Evolutionary conservation across 1,139 yeast species (phyloP), one percentile per base, ranked within the genome.

Genomic region (Suhomyces bolitotheri): DNA sequence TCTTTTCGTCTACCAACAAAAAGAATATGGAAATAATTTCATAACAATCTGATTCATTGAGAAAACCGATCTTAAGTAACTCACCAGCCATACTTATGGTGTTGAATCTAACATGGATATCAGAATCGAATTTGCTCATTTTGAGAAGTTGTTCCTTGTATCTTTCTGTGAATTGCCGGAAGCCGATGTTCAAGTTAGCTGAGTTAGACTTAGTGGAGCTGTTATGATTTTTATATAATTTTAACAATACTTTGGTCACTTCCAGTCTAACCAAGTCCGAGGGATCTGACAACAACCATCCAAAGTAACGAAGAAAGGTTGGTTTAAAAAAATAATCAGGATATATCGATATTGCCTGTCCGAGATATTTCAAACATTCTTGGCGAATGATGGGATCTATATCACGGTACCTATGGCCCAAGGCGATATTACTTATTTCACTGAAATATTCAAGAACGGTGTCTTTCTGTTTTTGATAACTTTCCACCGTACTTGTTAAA

Each of bases 221-320:
- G 15, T 50, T 45, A 13, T 49, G 43, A 17, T 37, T 59, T 36
- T 65, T 73, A 45, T 74, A 78, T 20, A 80, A 50, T 43, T 66
- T 77, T 3, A 76, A 63, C 31, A 90, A 60, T 3, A 75, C 71
- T 46, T 71, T 76, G 14, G 84, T 55, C 1, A 80, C 89, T 49
- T 85, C 92, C 5, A 66, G 54, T 45, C 96, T 71, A 1, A 87
- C 94, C 3, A 58, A 46, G 11, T 74, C 60, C 14, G 76, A 72
- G 2, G 80, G 71, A 51, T 90, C 97, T 7, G 92, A 80, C 30
- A 89, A 62, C 15, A 87, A 67, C 94, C 95, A 85, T 3, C 96
- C 96, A 53, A 83, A 75, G 53, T 85, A 86, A 42, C 90, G 74
- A 41, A 89, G 67, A 52, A 79, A 85, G 1, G 79, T 64, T 2